These are phyloP conservation scores for Cordyceps javanica DNA, from an alignment of 2,329 filamentous ascomycete genomes.

Conservation along the genomic window DNA sequence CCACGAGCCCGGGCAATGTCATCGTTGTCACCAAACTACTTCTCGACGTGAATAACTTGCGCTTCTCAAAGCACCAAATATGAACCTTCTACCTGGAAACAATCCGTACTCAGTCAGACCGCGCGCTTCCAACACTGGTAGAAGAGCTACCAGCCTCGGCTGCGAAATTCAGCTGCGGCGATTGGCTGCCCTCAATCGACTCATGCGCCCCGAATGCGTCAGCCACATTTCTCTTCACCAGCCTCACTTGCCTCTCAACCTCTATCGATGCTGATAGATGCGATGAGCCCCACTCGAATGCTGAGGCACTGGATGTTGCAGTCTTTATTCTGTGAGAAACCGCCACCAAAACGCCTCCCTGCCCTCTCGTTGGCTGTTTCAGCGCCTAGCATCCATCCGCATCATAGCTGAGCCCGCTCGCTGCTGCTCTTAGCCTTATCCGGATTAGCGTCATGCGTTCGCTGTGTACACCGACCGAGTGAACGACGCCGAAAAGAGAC, in stretches of 20 bases:
- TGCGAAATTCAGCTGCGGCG: background rate
- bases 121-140: too few species aligned
- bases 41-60: background rate
- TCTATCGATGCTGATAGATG: background rate
- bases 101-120: too few species aligned
- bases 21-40: background rate
- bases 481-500: background rate
- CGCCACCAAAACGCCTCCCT: background rate
- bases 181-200: too few species aligned
- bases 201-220: background rate
- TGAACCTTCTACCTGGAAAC: too few species aligned
- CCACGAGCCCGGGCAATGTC: background rate
- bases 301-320: too few species aligned
- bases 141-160: background rate
- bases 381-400: background rate
- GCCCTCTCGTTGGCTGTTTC: background rate
- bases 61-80: background rate
- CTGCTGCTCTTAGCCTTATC: background rate
- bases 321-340: too few species aligned
- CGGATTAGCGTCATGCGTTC: background rate
- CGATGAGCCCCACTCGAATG: background rate
- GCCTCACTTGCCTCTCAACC: background rate
- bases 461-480: background rate
- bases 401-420: constrained; percentile 2
- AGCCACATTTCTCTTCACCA: constrained; percentile 1